Evolutionary conservation across 345 rosid species (phyloP).

Genomic region (Bretschneidera sinensis): DNA sequence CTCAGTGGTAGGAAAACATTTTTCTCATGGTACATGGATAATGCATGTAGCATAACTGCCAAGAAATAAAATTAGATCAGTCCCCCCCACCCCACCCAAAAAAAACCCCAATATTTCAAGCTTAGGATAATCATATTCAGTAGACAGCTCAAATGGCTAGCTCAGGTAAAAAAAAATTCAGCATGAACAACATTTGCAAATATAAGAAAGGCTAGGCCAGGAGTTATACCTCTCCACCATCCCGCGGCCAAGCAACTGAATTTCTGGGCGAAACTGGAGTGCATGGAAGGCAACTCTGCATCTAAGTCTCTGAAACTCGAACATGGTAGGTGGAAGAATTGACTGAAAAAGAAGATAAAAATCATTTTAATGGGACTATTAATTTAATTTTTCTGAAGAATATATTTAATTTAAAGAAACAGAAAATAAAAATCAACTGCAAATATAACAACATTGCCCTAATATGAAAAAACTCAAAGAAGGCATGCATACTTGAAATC

Average conservation of each 20-base stretch:
- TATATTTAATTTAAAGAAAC: neutral
- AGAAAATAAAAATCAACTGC: neutral
- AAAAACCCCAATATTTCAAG: too few relatives aligned
- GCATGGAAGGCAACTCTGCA: conserved; percentile 98
- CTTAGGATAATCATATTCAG: neutral
- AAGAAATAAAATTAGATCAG: neutral
- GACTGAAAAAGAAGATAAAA: conserved; percentile 46
- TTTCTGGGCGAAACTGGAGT: conserved; percentile 82
- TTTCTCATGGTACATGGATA: neutral
- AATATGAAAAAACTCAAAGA: neutral
- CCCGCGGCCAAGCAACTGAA: conserved; percentile 64
- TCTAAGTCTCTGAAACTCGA: conserved; percentile 89
- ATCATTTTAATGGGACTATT: conserved; percentile 5
- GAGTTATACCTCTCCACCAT: conserved; percentile 78
- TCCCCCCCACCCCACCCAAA: too few relatives aligned
- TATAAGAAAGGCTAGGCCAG: conserved; percentile 3
- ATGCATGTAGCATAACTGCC: neutral
- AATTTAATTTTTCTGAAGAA: neutral
- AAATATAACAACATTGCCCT: neutral
- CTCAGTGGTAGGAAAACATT: conserved; percentile 12
- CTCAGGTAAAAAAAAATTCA: neutral
- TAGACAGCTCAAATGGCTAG: neutral
- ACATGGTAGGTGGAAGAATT: conserved; percentile 71
- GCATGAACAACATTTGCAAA: neutral
- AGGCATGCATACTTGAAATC: neutral